These are phyloP conservation scores for Claviceps maximensis DNA, from an alignment of 2,329 filamentous ascomycete species.

Conservation along the genomic window DNA sequence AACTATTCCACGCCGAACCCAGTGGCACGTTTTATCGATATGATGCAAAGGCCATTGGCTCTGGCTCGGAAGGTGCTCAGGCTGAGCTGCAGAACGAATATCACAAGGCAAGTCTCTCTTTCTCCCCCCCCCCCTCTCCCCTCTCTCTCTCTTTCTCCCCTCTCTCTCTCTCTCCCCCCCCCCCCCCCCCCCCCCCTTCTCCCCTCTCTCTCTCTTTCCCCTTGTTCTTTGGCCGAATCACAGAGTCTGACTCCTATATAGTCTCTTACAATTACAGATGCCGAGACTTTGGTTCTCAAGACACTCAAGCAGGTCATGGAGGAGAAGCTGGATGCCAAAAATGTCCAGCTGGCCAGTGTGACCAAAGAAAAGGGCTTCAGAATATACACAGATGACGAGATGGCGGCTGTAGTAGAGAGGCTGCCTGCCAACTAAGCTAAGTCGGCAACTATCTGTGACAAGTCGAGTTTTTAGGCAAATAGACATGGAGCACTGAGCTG, in stretches of 20 bases:
- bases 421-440: slow-evolving; percentile 49
- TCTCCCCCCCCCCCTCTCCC: too few species aligned
- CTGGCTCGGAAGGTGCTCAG: slow-evolving; percentile 91
- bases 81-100: slow-evolving; percentile 98
- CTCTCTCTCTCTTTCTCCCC: too few species aligned
- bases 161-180: too few species aligned
- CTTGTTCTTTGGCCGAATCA: background rate
- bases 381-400: slow-evolving; percentile 97
- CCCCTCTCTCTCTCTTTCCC: too few species aligned
- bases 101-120: slow-evolving; percentile 52
- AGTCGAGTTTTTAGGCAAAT: slow-evolving; percentile 1
- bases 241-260: slow-evolving; percentile 16
- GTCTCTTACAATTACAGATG: slow-evolving; percentile 83
- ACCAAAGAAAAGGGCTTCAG: slow-evolving; percentile 96
- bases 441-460: background rate
- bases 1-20: slow-evolving; percentile 94
- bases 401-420: slow-evolving; percentile 82
- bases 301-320: slow-evolving; percentile 99
- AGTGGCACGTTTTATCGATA: slow-evolving; percentile 98
- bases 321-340: slow-evolving; percentile 98
- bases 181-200: too few species aligned
- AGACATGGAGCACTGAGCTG: background rate
- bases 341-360: slow-evolving; percentile 94
- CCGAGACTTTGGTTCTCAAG: slow-evolving; percentile 91
- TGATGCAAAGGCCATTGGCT: slow-evolving; percentile 97